phyloP scores from a whole-genome alignment of 345 rosid genomes.

The Arabis alpina region DNA sequence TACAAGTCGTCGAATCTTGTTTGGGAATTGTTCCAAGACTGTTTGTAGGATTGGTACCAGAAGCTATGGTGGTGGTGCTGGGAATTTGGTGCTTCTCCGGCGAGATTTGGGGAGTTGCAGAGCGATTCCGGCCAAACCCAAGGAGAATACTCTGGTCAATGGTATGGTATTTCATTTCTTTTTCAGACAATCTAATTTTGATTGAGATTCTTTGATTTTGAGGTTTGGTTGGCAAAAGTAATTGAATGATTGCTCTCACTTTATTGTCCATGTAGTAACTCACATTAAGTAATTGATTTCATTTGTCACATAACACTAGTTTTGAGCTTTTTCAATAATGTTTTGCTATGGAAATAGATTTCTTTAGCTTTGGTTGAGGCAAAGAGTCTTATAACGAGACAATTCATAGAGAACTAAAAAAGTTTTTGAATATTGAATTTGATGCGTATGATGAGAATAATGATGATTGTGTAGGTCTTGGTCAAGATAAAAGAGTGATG shows the following conservation, averaged over 20 bases:
- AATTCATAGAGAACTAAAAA: background rate
- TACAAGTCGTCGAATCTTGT: conserved; percentile 44
- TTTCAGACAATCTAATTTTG: conserved; percentile 3
- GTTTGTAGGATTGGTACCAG: conserved; percentile 46
- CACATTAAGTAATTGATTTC: background rate
- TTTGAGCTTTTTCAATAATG: background rate
- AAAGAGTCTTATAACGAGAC: conserved; percentile 9
- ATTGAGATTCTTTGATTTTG: conserved; percentile 15
- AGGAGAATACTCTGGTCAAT: conserved; percentile 50
- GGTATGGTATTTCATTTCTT: conserved; percentile 48
- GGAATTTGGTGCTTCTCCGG: conserved; percentile 56
- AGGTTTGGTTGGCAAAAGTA: conserved; percentile 16
- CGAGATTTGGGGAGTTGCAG: conserved; percentile 52
- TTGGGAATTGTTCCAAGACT: conserved; percentile 43
- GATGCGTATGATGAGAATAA: conserved; percentile 25
- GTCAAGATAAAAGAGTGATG: conserved; percentile 54
- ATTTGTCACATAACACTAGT: background rate
- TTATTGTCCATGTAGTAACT: background rate
- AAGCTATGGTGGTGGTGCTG: conserved; percentile 29
- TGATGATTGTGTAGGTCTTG: conserved; percentile 47
- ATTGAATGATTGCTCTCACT: conserved; percentile 22
- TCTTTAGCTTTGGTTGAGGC: conserved; percentile 10
- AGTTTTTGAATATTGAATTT: background rate
- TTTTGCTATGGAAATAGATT: conserved; percentile 10
- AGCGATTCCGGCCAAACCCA: conserved; percentile 67